phyloP scores from a whole-genome alignment of 1,284 basidiomycete species.

The Cryptococcus wingfieldii region DNA sequence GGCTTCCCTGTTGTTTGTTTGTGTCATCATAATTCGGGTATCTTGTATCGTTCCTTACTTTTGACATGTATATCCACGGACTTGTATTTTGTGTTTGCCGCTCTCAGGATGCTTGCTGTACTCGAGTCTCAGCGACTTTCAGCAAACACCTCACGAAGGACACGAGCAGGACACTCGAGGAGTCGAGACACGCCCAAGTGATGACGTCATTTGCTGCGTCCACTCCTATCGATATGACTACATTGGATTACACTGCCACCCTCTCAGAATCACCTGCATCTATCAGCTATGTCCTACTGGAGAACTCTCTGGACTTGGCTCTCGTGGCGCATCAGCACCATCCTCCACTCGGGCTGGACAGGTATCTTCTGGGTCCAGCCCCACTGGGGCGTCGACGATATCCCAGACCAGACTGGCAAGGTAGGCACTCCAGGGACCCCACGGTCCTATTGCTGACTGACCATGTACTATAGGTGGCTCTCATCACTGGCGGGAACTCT shows the following conservation, averaged over 20 bases:
- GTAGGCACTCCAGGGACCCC: conserved; percentile 24
- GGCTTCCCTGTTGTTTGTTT: not conserved
- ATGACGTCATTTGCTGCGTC: no score
- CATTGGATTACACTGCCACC: not conserved
- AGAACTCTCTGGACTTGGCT: conserved; percentile 6
- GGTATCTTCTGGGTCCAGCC: conserved; percentile 51
- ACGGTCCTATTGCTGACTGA: not conserved
- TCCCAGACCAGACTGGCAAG: conserved; percentile 56
- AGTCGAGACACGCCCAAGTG: no score
- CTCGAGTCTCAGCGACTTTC: no score
- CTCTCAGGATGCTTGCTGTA: no score
- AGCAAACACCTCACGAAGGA: no score
- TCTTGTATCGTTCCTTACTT: not conserved
- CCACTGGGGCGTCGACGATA: conserved; percentile 51
- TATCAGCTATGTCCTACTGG: conserved; percentile 2
- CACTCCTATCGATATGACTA: no score
- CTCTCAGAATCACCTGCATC: no score
- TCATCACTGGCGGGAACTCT: conserved; percentile 45
- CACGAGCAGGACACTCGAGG: no score
- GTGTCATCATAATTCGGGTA: not conserved
- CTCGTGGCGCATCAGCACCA: conserved; percentile 5
- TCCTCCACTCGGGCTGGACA: conserved; percentile 25
- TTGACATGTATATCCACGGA: not conserved
- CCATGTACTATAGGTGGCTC: conserved; percentile 23
- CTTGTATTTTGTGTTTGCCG: no score